Evolutionary conservation across 352 stramenopile genomes (phyloP), one percentile per base, ranked within the genome.

Genomic region (Phytophthora pseudosyringae): DNA sequence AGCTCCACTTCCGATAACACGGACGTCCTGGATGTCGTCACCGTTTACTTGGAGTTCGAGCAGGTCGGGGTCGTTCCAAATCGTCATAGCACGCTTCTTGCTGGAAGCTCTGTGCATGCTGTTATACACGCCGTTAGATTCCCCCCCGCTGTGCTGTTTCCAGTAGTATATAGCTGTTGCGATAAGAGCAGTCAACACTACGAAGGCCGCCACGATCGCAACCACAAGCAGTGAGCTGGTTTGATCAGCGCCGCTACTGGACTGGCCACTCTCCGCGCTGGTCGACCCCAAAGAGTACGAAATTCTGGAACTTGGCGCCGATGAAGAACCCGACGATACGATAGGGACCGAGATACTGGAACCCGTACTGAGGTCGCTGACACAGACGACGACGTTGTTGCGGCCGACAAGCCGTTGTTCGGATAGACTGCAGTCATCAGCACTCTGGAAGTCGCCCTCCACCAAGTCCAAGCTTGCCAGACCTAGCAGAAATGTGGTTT

Each of bases 11-110:
- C 63, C 64, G 29, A 76, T 63, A 18, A 51, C 38, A 12, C 43
- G 39, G 16, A 76, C 49, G 25, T 73, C 63, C 4, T 64, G 32
- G 13, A 76, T 69, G 8, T 73, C 57, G 8, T 68, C 56, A 31
- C 12, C 16, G 29, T 70, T 57, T 9, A 73, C 33, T 28, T 68
- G 57, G 0, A 76, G 33, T 5, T 33, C 28, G 1, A 50, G 52
- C 10, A 76, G 58, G 11, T 73, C 56, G 9, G 25, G 18, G 26
- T 76, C 59, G 41, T 71, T 59, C 58, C 58, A 69, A 31, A 70
- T 49, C 2, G 32, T 18, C n/a, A 54, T 44, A n/a, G 49, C 41
- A 2, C 21, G 57, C 10, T 39, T 49, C 15, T 67, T 70, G 5
- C 33, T 65, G 13, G 54, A 57, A 36, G 2, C 9, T 29, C 33